Base-by-base conservation (phyloP, 371 early-diverging fungal species). In the Haplosporangium sp. region DNA sequence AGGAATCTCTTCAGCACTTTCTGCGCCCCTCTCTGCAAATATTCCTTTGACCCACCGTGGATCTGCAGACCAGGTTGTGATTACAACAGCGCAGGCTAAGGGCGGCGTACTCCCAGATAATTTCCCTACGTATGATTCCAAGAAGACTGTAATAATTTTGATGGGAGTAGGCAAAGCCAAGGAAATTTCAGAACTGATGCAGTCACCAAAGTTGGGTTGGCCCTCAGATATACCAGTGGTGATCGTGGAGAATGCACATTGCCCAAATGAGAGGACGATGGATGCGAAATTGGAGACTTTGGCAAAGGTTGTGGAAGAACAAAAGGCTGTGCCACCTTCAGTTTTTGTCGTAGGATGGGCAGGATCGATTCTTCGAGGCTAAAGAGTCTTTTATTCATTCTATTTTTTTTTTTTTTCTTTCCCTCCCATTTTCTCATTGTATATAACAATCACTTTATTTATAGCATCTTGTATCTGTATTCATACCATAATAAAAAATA, bases 21-120 rank as follows among this genome's bases (percentile, higher is more conserved):
- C 94, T 4, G 94, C 93, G 1, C 92, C 93, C 3, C 86, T 86
- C 82, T 85, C 91, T 3, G 93, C 91, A 19, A 86, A 84, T 40
- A 91, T 95, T 11, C 95, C 95, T 2, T 88, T 94, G 10, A 95
- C 95, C 2, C 93, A 93, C 64, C 88, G 95, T 44, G 95, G 95
- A 11, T 86, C 88, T 0, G 88, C 94, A 1, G 94, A 95, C 73
- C 93, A 95, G 75, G 88, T 96, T 4, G 85, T 96, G 38, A 90
- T 97, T 34, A 86, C 92, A 11, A 95, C 96, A 3, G 96, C 94
- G 48, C 88, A 91, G 50, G 88, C 90, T 40, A 88, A 90, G 15
- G 91, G 93, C 42, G 94, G 94, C 9, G 84, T 87, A 9, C 87
- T 94, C 76, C 96, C 97, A 8, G 69, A 74, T 39, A 85, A 91